Conservation (phyloP, 306 rosid species). For the Malus fusca region DNA sequence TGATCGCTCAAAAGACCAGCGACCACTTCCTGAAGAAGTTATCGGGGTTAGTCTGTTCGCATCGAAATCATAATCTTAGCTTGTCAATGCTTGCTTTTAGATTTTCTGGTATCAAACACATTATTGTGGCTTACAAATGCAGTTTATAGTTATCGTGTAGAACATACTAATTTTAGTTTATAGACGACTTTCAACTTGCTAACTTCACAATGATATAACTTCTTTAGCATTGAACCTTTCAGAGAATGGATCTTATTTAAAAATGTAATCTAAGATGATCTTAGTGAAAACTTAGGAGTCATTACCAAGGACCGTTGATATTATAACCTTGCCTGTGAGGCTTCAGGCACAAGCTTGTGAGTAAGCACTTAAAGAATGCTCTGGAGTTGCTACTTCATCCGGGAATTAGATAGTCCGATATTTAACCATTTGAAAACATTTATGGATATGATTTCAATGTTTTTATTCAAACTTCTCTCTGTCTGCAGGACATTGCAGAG, state of each 20-base stretch:
- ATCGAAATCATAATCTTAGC: slow-evolving; percentile 15
- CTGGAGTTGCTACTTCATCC: neutral
- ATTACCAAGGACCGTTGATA: neutral
- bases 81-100: neutral
- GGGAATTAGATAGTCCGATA: neutral
- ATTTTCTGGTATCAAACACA: neutral
- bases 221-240: neutral
- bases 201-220: neutral
- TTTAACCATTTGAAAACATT: neutral
- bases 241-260: neutral
- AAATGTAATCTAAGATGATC: neutral
- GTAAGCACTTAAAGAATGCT: neutral
- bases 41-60: slow-evolving; percentile 51
- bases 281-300: neutral
- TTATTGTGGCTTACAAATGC: slow-evolving; percentile 4
- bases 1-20: slow-evolving; percentile 90
- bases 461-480: neutral
- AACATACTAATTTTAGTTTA: neutral
- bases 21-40: slow-evolving; percentile 93
- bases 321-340: neutral
- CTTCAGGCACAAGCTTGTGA: neutral
- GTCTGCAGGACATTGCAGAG: slow-evolving; percentile 80
- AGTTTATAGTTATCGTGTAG: neutral
- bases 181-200: neutral
- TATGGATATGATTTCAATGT: no score